Conservation (phyloP, 2,329 filamentous ascomycete species). For the Chrysosporium queenslandicum region DNA sequence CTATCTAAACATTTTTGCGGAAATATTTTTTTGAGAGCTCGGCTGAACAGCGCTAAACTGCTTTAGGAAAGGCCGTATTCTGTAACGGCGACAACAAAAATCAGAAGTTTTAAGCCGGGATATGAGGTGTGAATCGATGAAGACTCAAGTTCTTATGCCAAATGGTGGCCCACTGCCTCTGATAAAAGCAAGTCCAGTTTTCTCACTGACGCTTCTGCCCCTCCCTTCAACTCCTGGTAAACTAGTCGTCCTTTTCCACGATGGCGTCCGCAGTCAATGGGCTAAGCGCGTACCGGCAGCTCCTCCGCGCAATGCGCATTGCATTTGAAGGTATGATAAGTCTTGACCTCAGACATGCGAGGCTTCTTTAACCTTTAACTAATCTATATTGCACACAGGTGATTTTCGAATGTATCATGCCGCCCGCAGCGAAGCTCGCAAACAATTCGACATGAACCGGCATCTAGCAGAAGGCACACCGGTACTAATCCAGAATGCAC, state of each 20-base stretch:
- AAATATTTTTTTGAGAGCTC: constrained; percentile 3
- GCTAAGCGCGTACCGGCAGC: constrained; percentile 24
- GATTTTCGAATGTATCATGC: constrained; percentile 59
- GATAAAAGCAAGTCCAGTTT: too few species aligned
- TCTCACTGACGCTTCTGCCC: too few species aligned
- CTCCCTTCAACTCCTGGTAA: neutral
- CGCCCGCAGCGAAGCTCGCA: constrained; percentile 61
- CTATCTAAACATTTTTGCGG: neutral
- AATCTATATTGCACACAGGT: constrained; percentile 42
- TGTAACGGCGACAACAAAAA: too few species aligned
- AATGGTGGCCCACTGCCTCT: too few species aligned
- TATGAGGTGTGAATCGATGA: too few species aligned
- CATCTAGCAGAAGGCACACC: constrained; percentile 49
- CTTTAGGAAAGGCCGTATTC: constrained; percentile 6
- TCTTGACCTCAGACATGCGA: neutral
- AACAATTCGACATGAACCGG: constrained; percentile 60
- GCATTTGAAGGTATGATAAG: constrained; percentile 63
- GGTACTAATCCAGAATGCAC: constrained; percentile 63
- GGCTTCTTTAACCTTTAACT: constrained; percentile 6
- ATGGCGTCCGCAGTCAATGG: constrained; percentile 15
- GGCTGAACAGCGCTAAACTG: constrained; percentile 7
- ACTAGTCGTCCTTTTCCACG: neutral
- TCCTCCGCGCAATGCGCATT: constrained; percentile 22
- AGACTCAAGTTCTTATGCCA: too few species aligned
- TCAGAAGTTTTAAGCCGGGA: too few species aligned